Conservation (phyloP, 106 monocot genomes). For the Allium sativum region DNA sequence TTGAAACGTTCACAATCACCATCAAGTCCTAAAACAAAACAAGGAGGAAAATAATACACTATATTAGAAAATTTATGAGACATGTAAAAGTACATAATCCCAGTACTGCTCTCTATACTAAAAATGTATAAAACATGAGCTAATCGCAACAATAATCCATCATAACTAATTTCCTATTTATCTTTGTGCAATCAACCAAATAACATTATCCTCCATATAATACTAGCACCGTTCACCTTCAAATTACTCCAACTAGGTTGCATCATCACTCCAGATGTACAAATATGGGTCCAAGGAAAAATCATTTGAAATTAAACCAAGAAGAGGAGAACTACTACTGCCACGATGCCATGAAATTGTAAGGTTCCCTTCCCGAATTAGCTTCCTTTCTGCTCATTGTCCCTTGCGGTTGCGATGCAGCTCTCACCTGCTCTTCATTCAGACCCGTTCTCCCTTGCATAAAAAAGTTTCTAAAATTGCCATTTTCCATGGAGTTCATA, state of each 20-base stretch:
- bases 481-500: constrained; percentile 41
- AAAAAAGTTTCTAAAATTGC: constrained; percentile 27
- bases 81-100: constrained; percentile 6
- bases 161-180: constrained; percentile 8
- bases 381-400: constrained; percentile 49
- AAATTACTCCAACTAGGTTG: constrained; percentile 4
- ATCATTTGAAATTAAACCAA: neutral
- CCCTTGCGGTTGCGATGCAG: constrained; percentile 20
- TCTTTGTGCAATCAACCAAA: neutral
- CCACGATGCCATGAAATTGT: constrained; percentile 31
- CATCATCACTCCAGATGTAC: constrained; percentile 1
- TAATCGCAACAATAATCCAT: constrained; percentile 16
- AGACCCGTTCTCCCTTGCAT: constrained; percentile 24
- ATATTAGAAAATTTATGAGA: constrained; percentile 10
- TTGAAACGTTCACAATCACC: no score
- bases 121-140: neutral
- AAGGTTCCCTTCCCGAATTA: constrained; percentile 46
- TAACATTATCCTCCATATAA: constrained; percentile 8
- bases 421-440: constrained; percentile 23
- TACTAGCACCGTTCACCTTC: constrained; percentile 13
- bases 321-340: constrained; percentile 2
- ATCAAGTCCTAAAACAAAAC: no score
- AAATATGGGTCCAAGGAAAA: constrained; percentile 1
- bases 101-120: neutral
- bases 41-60: neutral